Base-by-base conservation (phyloP, 148 eudicot genomes). In the Vaccinium darrowii region DNA sequence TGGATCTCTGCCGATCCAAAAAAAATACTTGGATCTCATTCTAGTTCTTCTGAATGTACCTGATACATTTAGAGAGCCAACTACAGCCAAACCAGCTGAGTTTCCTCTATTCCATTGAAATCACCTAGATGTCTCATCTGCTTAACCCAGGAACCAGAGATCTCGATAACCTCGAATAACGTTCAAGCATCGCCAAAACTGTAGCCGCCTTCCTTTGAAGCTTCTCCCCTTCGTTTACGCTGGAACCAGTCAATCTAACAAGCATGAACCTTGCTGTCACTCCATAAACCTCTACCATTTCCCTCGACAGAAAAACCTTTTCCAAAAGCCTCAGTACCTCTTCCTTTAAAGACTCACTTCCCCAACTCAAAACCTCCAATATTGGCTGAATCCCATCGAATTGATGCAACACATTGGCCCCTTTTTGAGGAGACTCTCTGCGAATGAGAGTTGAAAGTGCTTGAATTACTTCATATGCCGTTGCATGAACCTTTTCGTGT, bases 191-290 rank as follows among this genome's bases (percentile, higher is more conserved):
- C 7, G 78, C 69, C 73, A 90, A 75, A 15, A 90, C 91, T 83
- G 27, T 86, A 47, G 84, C 82, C 73, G 88, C 91, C 71, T 84
- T 88, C 86, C 90, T 88, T 76, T 90, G 90, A 72, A 89, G 89
- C 82, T 82, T 85, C 2, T 82, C 85, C 8, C 81, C 89, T 47
- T 89, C 89, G 16, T 60, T 80, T 47, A 90, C 54, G 18, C 87
- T 82, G 43, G 83, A 63, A 1, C 86, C 86, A 3, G 88, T 78
- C n/a, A 90, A 75, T 12, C 63, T 84, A 80, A 83, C 39, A 63
- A 90, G 87, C 54, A 76, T 65, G 30, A 80, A 8, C 65, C 80
- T 84, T 36, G 90, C 89, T 6, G 19, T 71, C 58, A 79, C 33
- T 60, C 91, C 88, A 72, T 90, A 86, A 52, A 30, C 9, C 2